Evolutionary conservation across 371 early-diverging fungal genomes (phyloP), one percentile per base, ranked within the genome.

Genomic region (Mucor circinelloides): DNA sequence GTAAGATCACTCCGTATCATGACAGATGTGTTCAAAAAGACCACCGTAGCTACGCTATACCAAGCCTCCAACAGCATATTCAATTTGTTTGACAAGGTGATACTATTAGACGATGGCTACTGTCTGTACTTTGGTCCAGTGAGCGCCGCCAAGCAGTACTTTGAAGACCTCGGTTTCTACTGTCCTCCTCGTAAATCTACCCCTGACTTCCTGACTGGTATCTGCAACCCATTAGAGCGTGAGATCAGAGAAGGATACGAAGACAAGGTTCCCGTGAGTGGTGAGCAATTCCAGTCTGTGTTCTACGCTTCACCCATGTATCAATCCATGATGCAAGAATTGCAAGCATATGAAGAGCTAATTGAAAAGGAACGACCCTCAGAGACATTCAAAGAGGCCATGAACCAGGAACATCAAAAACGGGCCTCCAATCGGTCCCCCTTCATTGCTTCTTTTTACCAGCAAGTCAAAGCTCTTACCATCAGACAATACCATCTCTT

Each of bases 171-270:
- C n/a, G 94, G 94, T 0, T 90, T 89, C 63, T 70, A 79, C 12
- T 86, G 88, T 59, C 94, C 93, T 15, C 72, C 84, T 46, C 84
- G 91, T 58, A 90, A 90, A 77, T 93, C 91, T 10, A 87, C 88
- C 0, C 84, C 93, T 1, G 93, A 93, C 64, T 93, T 88, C 63
- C 74, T 94, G 52, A 88, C 93, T n/a, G 91, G 92, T 15, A 58
- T 89, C n/a, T 91, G 89, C 44, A 77, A 89, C 63, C 74, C 83
- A 17, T 68, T 86, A 32, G 92, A 91, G 69, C 86, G 90, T 63
- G 74, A 78, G 42, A 66, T 87, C 25, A 71, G 78, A 31, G 75
- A 83, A 4, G 91, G 89, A 3, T 84, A 77, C 56, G 85, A 87
- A 60, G 78, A 75, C 19, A 67, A 65, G 42, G 78, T 80, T 0